Conservation (phyloP, 23 red algal species). For the Gracilaria gracilis region DNA sequence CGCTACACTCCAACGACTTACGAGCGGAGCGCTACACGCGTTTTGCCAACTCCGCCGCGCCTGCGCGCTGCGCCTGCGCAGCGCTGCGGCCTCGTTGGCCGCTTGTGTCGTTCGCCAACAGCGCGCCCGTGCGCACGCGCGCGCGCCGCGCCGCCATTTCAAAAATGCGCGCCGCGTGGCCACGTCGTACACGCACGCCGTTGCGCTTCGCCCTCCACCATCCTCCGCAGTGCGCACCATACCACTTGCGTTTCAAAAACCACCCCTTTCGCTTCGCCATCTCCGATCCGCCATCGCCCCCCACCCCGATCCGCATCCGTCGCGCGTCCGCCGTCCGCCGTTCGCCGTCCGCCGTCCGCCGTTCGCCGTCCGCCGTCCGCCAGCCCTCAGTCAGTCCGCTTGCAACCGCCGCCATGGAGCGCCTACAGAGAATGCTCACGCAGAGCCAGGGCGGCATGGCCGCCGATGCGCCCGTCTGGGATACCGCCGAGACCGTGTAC, state of each 20-base stretch:
- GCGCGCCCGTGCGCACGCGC: not conserved
- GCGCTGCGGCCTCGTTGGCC: too few species aligned
- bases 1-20: too few species aligned
- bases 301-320: not conserved
- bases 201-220: not conserved
- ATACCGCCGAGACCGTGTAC: slow-evolving; percentile 96
- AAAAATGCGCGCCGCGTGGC: too few species aligned
- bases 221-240: too few species aligned
- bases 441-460: slow-evolving; percentile 65
- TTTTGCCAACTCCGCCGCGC: too few species aligned
- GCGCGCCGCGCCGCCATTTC: not conserved
- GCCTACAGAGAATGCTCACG: slow-evolving; percentile 80
- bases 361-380: not conserved
- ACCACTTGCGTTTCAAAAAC: too few species aligned
- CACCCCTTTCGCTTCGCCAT: not conserved
- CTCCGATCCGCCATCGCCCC: not conserved
- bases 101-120: too few species aligned
- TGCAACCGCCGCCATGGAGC: slow-evolving; percentile 75
- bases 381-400: not conserved
- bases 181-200: too few species aligned
- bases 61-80: too few species aligned
- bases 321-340: too few species aligned
- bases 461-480: slow-evolving; percentile 83
- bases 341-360: too few species aligned
- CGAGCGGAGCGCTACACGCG: too few species aligned